phyloP scores from a whole-genome alignment of 768 basidiomycete species.

The Coprinellus micaceus region DNA sequence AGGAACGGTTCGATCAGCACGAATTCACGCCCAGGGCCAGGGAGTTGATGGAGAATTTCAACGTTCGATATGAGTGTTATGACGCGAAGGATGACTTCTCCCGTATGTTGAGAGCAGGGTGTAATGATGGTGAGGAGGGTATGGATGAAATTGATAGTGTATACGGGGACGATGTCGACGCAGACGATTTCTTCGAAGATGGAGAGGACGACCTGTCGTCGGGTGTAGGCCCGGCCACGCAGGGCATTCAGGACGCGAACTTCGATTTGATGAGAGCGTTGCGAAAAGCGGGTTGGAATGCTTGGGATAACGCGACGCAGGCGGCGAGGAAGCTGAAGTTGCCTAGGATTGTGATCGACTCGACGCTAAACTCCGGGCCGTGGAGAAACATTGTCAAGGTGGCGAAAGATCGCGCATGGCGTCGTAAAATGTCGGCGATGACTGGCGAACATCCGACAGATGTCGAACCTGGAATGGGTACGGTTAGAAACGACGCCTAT shows the following conservation, averaged over 20 bases:
- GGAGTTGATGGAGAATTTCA: slow-evolving; percentile 20
- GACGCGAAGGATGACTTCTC: slow-evolving; percentile 23
- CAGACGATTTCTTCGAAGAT: neutral
- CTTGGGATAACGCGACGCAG: no score
- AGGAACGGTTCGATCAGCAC: slow-evolving; percentile 13
- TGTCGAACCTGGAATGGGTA: neutral
- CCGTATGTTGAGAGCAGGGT: slow-evolving; percentile 10
- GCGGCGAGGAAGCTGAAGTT: no score
- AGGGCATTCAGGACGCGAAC: no score
- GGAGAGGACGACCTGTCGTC: neutral
- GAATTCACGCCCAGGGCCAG: slow-evolving; percentile 7
- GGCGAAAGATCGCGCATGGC: neutral
- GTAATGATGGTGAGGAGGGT: neutral
- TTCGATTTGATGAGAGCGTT: no score
- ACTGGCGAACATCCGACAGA: neutral
- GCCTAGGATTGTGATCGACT: no score
- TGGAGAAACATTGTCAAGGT: no score
- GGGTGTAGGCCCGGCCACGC: no score
- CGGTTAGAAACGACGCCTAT: neutral
- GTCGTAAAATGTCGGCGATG: neutral
- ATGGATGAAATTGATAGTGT: neutral
- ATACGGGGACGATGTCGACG: neutral
- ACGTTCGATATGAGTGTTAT: slow-evolving; percentile 23
- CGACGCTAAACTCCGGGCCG: no score
- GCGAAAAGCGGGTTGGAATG: no score